Evolutionary conservation across 2,329 filamentous ascomycete species (phyloP), one percentile per base, ranked within the genome.

Genomic region (Curvularia lunata): DNA sequence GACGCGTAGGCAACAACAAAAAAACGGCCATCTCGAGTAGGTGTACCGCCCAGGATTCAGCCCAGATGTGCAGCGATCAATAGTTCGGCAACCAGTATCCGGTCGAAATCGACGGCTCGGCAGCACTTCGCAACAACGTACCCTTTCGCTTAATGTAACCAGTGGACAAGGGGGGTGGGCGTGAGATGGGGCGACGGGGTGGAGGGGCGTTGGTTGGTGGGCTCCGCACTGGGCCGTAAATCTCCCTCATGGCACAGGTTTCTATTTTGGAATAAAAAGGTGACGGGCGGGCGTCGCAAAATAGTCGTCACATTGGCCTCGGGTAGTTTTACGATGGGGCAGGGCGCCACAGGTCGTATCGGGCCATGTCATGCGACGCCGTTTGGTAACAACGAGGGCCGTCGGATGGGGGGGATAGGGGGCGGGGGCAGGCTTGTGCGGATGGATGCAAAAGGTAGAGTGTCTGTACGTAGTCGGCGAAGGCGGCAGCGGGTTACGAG

Each of bases 191-290:
- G 30, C 28, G 28, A 8, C 8, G 2, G 28, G 30, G 12, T 34
- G 30, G 30, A 2, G 32, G 53, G 45, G 43, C 19, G 12, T 42
- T 23, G 40, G 40, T 12, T 23, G 13, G 54, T 51, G 47, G 54
- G 49, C 48, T 56, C 41, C 54, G 55, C 55, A 58, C 30, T 54
- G 55, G 30, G 56, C 56, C 47, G 52, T 58, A 58, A 13, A 55
- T 61, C 51, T 53, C 53, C 48, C 52, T 60, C 60, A 61, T 60
- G 57, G 57, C 54, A 63, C 51, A 30, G 27, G 60, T 58, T 62
- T 45, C 52, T 54, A 55, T 58, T 56, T 54, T 63, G 61, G 48
- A 58, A 48, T 58, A 46, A 47, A 41, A 47, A 47, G 48, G 50
- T 54, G 54, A 54, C 41, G 48, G 27, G 19, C 27, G 43, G 25